Evolutionary conservation across 2,329 filamentous ascomycete genomes (phyloP), one percentile per base, ranked within the genome.

Genomic region (Thelonectria discophora): DNA sequence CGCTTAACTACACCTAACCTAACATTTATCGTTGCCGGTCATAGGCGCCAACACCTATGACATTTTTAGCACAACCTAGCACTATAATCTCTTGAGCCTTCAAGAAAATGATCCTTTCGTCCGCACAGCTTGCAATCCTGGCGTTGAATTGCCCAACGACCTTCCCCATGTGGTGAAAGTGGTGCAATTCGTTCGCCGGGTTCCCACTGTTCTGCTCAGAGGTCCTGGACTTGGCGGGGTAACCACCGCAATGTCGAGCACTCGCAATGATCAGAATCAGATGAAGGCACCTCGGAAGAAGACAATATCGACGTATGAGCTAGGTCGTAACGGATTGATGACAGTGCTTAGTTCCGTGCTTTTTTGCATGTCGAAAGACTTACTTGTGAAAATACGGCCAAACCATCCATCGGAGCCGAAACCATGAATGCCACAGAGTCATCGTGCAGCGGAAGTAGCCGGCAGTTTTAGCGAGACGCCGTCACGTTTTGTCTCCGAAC

Each of bases 101-200:
- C 21, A 24, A 30, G 27, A 4, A 24, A 24, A 7, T 4, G 24
- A 30, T 30, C 27, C 27, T 30, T 30, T 30, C 27, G 27, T 51
- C 30, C 12, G 17, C 32, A 21, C 15, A 10, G 17, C 8, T 10
- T 20, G 9, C n/a, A 17, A 37, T 42, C 53, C 56, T 30, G 48
- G 3, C 6, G 46, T 21, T 40, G n/a, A 32, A 18, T 21, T 46
- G 17, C 18, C 39, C 51, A 51, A 55, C 2, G 39, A 51, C 47
- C 40, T 60, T 60, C 58, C 52, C 58, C 46, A 60, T 60, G 58
- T 51, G 58, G 58, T 21, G 40, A 21, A 39, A 43, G 32, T 58
- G n/a, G 40, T 58, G 55, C 53, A 48, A 24, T 47, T 39, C 32
- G 13, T 17, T 37, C 8, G 55, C n/a, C 30, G 39, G 13, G 30